Evolutionary conservation across 2,329 filamentous ascomycete genomes (phyloP), one percentile per base, ranked within the genome.

Genomic region (Pseudogymnoascus sp.): DNA sequence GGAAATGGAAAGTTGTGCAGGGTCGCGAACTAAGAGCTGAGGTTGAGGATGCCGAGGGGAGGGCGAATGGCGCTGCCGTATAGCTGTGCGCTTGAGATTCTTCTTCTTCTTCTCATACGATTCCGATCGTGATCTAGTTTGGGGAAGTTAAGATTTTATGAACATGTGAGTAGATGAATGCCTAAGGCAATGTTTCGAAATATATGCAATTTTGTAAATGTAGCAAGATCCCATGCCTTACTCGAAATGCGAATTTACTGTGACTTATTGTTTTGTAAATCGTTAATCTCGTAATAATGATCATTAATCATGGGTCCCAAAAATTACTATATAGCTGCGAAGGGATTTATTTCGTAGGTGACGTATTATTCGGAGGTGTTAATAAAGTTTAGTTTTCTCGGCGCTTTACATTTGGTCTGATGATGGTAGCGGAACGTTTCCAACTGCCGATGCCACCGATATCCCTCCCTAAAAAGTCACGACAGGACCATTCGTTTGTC

Each of bases 1-100:
- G 64, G 60, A 8, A 66, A 67, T 60, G 65, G 64, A 33, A 66
- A 52, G 33, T 62, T 67, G 7, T 67, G 64, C 37, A 58, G 31
- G 16, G 64, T 66, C 10, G 62, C 61, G 45, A 55, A 55, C 8
- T 55, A 55, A 4, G 8, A 6, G 26, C 19, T 55, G 8, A 19
- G 8, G 26, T 19, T 55, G 8, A 19, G 8, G 45, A 12, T 33
- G 26, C 26, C 45, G 7, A 55, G 5, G 26, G 26, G 45, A 33
- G 26, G 45, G n/a, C 45, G 45, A 55, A 55, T 55, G 45, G 45
- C 26, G 43, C 43, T 49, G 23, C 21, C 21, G n/a, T n/a, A 29
- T 19, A 49, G 14, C 19, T 49, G 23, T 10, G 43, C 43, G 45
- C 45, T 55, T 33, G 45, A 33, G 26, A 19, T 19, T 19, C 19